Conservation (phyloP, 2,329 filamentous ascomycete genomes). For the Alternaria tenuissima region DNA sequence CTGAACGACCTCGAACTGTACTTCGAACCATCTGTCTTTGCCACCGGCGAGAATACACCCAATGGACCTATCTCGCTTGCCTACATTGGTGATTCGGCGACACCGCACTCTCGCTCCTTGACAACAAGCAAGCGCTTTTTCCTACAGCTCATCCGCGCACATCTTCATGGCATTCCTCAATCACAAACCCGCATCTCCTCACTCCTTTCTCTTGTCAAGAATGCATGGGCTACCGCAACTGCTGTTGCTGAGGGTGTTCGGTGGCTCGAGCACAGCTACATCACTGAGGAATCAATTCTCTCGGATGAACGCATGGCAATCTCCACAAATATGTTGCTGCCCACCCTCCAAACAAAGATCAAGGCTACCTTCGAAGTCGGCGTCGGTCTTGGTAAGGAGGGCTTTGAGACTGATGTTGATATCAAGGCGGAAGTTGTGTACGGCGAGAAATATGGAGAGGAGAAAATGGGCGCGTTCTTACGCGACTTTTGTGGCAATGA, state of each 20-base stretch:
- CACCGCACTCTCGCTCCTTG: constrained; percentile 62
- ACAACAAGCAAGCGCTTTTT: constrained; percentile 78
- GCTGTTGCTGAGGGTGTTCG: constrained; percentile 68
- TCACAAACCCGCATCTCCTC: constrained; percentile 63
- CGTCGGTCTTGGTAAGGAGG: constrained; percentile 53
- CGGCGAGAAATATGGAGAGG: constrained; percentile 78
- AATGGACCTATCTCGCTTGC: constrained; percentile 69
- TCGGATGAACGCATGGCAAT: constrained; percentile 72
- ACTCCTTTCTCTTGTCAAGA: constrained; percentile 67
- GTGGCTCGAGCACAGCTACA: constrained; percentile 69
- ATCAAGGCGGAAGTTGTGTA: constrained; percentile 73
- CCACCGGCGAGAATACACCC: constrained; percentile 53
- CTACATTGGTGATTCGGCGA: constrained; percentile 70
- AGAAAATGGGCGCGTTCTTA: constrained; percentile 78
- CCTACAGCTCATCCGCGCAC: constrained; percentile 73
- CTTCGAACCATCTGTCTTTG: constrained; percentile 72
- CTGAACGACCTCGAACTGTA: constrained; percentile 75
- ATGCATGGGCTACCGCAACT: constrained; percentile 71
- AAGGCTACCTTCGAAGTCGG: constrained; percentile 67
- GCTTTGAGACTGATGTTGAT: constrained; percentile 63
- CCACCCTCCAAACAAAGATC: constrained; percentile 72
- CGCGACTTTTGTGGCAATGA: constrained; percentile 58
- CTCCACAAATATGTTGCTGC: constrained; percentile 68
- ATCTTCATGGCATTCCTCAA: constrained; percentile 69
- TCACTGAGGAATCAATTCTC: constrained; percentile 69